Evolutionary conservation across 345 rosid species (phyloP), one percentile per base, ranked within the genome.

Genomic region (Toxicodendron radicans): DNA sequence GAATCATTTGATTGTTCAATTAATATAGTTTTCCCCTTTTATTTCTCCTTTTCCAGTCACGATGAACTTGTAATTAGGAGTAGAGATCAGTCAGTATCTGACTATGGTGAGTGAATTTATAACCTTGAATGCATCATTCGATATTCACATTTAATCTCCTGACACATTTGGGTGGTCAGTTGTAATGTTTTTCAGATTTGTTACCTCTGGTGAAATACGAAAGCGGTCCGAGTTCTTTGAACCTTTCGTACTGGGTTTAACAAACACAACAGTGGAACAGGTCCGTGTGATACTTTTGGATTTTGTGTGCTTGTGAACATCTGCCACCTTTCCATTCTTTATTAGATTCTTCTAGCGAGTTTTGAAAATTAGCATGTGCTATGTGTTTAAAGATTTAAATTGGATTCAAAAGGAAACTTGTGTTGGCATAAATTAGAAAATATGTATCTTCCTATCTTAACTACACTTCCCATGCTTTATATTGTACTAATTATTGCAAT

Each of bases 171-270:
- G 84, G 83, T 81, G 82, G 83, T 78, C 81, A 96, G 99, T 92
- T 82, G 99, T 96, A 71, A 96, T 96, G 99, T 96, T 96, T 85
- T 92, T 96, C 88, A 96, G 99, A 83, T 96, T 96, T 84, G 98
- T 96, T 74, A 92, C 98, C 63, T 84, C 99, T 76, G 98, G 97
- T 56, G 98, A 96, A 78, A 92, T 96, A 78, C 86, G 89, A 71
- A 93, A 85, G 58, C 98, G 97, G 57, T 80, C 94, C 0, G 94
- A 90, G 21, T 96, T 96, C 80, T 93, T 92, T 68, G 97, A 89
- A 83, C 99, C 98, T 57, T 96, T 96, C 67, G 81, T 96, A 71
- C 60, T 87, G 79, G 99, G 98, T 76, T 76, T 96, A 71, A 82
- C 98, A 27, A 93, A 88, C 69, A 46, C 97, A 64, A 85, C 98